These are phyloP conservation scores for Cryptococcus sp. DNA, from an alignment of 1,284 basidiomycete species.

Conservation along the genomic window DNA sequence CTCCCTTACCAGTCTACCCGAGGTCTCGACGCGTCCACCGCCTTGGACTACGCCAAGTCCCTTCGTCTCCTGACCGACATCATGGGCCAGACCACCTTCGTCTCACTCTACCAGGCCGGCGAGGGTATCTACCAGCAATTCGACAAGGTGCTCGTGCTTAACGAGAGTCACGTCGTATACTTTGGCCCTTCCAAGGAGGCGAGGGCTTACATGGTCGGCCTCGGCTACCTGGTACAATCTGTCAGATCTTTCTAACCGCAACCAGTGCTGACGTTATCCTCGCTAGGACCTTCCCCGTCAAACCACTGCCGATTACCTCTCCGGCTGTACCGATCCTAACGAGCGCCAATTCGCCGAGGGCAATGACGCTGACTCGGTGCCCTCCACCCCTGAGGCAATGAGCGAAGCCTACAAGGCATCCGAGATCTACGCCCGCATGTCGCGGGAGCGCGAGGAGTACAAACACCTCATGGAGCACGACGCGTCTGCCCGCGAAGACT, in stretches of 20 bases:
- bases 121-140: conserved; percentile 65
- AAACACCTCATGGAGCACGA: conserved; percentile 63
- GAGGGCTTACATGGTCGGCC: conserved; percentile 54
- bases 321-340: conserved; percentile 66
- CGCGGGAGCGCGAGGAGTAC: conserved; percentile 61
- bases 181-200: conserved; percentile 56
- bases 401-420: conserved; percentile 66
- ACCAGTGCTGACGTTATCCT: not conserved
- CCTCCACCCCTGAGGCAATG: conserved; percentile 67
- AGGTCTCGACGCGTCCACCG: conserved; percentile 60
- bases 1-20: conserved; percentile 52
- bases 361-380: conserved; percentile 62
- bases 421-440: conserved; percentile 55
- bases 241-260: not conserved
- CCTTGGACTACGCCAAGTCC: conserved; percentile 58
- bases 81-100: conserved; percentile 51
- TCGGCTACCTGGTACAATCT: conserved; percentile 50
- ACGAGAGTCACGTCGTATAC: conserved; percentile 56
- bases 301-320: conserved; percentile 70
- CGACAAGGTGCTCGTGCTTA: conserved; percentile 63
- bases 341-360: conserved; percentile 79
- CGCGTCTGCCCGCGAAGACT: conserved; percentile 63
- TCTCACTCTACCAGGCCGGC: conserved; percentile 59
- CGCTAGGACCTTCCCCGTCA: conserved; percentile 46
- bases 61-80: conserved; percentile 58